A percentile compares a stretch with the other conserved stretches of the same genome.
Conservation (phyloP, 441 rosid species). For the Oxalis stricta region DNA sequence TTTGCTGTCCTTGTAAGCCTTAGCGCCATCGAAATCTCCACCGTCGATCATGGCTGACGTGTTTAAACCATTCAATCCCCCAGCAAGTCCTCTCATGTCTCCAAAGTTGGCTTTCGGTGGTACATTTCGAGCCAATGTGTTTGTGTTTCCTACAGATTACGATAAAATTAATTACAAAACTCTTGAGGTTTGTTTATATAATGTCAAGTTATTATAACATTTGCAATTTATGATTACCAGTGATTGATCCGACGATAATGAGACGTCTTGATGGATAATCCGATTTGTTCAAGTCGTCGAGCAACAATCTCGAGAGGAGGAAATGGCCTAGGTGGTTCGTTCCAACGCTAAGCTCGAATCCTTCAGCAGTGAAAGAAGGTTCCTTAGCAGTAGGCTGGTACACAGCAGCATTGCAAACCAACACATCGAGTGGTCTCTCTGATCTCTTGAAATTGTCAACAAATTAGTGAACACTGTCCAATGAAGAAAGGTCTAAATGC, state of each 20-base stretch:
- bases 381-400: slow-evolving; percentile 50
- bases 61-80: slow-evolving; percentile 42
- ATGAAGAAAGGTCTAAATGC: slow-evolving; percentile 57
- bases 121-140: slow-evolving; percentile 54
- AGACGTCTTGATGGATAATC: slow-evolving; percentile 54
- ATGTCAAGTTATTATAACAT: background rate
- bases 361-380: slow-evolving; percentile 51
- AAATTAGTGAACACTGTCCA: slow-evolving; percentile 51
- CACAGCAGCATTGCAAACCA: slow-evolving; percentile 60
- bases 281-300: slow-evolving; percentile 40
- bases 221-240: no score
- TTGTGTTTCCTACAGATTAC: slow-evolving; percentile 30
- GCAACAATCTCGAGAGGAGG: slow-evolving; percentile 40
- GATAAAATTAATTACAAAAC: background rate
- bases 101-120: slow-evolving; percentile 58
- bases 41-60: slow-evolving; percentile 53
- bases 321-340: slow-evolving; percentile 63
- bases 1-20: slow-evolving; percentile 68
- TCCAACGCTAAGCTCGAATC: slow-evolving; percentile 57
- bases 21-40: slow-evolving; percentile 49
- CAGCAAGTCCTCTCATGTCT: slow-evolving; percentile 49
- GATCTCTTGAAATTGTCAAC: slow-evolving; percentile 35
- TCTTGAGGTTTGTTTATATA: no score
- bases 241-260: slow-evolving; percentile 56
- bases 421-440: slow-evolving; percentile 36